Base-by-base conservation (phyloP, 176 grass and related monocot genomes). In the Oryza meyeriana region DNA sequence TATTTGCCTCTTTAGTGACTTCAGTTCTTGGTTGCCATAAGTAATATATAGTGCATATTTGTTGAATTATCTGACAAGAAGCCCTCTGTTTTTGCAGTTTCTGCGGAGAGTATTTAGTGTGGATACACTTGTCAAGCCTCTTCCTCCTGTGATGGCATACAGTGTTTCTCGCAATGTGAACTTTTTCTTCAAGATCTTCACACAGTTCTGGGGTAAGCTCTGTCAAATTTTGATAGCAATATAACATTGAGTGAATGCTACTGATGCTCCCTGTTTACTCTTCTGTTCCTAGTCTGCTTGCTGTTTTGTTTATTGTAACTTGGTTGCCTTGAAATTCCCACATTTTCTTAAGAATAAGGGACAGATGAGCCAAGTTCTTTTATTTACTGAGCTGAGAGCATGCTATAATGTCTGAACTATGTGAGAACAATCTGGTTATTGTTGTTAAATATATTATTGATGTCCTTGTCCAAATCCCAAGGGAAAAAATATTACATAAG, bases 181-280 rank as follows among this genome's bases (percentile, higher is more conserved):
- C 55, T 95, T 99, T 61, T 95, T 99, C 76, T 79, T 93, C 70
- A 80, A 87, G 67, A 99, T 99, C 66, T 99, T 99, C 87, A 99
- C 96, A 14, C 93, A 95, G 84, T 95, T 99, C 78, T 95, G 91
- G 89, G 96, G 96, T 99, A 90, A 91, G 88, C 67, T 87, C 18
- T 38, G 20, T 59, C 55, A 10, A 25, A 59, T 59, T 3, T 40
- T 75, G 40, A 74, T 79, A 85, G 44, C 57, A 81, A 74, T 17
- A 86, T 86, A 28, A 66, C 66, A 81, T 86, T 64, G 12, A 34
- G 16, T 34, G 22, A 50, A 18, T 62, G 10, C 20, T 75, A 25
- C 13, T 80, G 34, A 5, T 25, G 17, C 25, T 42, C 29, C 65
- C 20, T 12, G 17, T 88, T 76, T 47, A 77, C 64, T 47, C 13